phyloP scores from a whole-genome alignment of 2,329 filamentous ascomycete genomes.

The Diatrype stigma region DNA sequence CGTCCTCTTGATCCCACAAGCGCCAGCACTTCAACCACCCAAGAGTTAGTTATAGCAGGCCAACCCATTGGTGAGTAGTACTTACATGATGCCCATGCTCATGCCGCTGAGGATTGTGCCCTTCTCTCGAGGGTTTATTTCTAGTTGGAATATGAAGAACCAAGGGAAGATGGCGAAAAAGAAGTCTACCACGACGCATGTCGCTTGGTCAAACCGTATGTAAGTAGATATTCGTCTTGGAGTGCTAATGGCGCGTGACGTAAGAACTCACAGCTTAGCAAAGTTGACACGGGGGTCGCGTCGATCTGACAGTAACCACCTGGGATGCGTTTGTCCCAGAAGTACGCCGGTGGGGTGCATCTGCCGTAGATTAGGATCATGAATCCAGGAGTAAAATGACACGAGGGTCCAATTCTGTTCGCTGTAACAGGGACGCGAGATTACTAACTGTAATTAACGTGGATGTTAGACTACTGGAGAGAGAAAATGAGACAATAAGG shows the following conservation, averaged over 20 bases:
- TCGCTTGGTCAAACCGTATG: neutral
- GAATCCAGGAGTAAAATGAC: neutral
- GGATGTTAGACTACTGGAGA: neutral
- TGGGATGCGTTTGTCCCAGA: neutral
- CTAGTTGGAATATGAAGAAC: constrained; percentile 10
- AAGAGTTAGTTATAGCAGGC: neutral
- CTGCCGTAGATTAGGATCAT: neutral
- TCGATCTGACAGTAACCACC: neutral
- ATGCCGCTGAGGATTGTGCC: constrained; percentile 6
- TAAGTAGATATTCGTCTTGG: neutral
- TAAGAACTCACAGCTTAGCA: constrained; percentile 2
- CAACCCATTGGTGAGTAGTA: neutral
- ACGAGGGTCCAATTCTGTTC: neutral
- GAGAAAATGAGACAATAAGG: neutral
- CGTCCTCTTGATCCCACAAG: constrained; percentile 1
- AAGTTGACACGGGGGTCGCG: neutral
- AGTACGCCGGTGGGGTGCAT: neutral
- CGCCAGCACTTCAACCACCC: neutral
- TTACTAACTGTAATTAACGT: too few relatives aligned
- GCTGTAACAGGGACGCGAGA: neutral
- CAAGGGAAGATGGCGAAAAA: constrained; percentile 9
- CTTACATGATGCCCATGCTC: constrained; percentile 5
- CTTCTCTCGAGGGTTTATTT: constrained; percentile 4
- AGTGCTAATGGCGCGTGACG: neutral
- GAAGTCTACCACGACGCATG: constrained; percentile 7